These are phyloP conservation scores for Lolium rigidum DNA, from an alignment of 176 grass and related monocot species.

Conservation along the genomic window DNA sequence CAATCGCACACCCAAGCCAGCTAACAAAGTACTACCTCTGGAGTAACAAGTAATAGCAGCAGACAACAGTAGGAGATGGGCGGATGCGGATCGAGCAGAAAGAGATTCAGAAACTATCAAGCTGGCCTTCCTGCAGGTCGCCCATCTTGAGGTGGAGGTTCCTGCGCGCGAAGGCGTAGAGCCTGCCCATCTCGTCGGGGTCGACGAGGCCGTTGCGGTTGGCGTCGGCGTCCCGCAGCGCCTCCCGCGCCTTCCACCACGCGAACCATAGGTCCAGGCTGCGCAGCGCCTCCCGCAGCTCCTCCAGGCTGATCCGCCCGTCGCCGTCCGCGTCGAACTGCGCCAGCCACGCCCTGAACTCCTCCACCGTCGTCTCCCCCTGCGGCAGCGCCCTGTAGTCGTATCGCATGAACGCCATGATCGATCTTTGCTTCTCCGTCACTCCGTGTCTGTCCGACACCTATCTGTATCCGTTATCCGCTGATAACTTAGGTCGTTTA, in stretches of 20 bases:
- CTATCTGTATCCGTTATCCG: too few relatives aligned
- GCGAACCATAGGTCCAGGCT: conserved; percentile 78
- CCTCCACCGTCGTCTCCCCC: conserved; percentile 65
- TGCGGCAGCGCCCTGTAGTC: conserved; percentile 53
- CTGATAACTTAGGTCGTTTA: background rate
- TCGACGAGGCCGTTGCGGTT: conserved; percentile 68
- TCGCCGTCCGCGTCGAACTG: conserved; percentile 74
- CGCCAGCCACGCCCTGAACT: conserved; percentile 79
- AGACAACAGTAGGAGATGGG: background rate
- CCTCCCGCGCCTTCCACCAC: conserved; percentile 75
- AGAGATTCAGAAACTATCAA: background rate
- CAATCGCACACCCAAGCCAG: background rate
- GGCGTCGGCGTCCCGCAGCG: conserved; percentile 55
- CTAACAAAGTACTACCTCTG: too few relatives aligned
- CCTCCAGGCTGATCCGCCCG: conserved; percentile 68
- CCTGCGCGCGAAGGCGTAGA: conserved; percentile 64
- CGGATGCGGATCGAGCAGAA: too few relatives aligned
- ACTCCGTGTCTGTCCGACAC: too few relatives aligned
- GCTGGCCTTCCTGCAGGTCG: conserved; percentile 36
- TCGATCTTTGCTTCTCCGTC: too few relatives aligned
- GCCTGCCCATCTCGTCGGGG: conserved; percentile 53
- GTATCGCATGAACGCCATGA: conserved; percentile 64
- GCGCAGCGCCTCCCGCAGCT: conserved; percentile 63
- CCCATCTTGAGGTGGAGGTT: conserved; percentile 70
- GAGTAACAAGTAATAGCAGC: background rate